Percentiles rank a stretch among this genome's conserved stretches.
These are phyloP conservation scores for Chenopodium quinoa DNA, from an alignment of 148 eudicot species.

Conservation along the genomic window DNA sequence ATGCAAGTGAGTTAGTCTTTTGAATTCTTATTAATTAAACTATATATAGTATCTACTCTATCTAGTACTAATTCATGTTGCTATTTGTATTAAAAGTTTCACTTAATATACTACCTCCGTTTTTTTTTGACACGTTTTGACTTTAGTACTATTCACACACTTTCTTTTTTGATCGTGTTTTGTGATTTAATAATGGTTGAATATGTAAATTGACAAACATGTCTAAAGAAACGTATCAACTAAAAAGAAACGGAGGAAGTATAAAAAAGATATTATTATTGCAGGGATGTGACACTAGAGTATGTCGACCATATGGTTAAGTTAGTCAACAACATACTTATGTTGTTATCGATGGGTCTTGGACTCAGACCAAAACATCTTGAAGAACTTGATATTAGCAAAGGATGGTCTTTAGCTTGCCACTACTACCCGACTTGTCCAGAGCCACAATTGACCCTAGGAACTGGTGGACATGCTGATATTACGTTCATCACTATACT, in stretches of 20 bases:
- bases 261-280: neutral
- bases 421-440: slow-evolving; percentile 45
- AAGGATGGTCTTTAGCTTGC: slow-evolving; percentile 21
- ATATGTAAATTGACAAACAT: too few species aligned
- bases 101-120: neutral
- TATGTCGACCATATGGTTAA: slow-evolving; percentile 29
- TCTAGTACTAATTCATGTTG: neutral
- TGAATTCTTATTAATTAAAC: too few species aligned
- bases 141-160: too few species aligned
- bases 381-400: slow-evolving; percentile 26
- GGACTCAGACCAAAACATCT: slow-evolving; percentile 30
- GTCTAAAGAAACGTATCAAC: too few species aligned
- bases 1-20: slow-evolving; percentile 8
- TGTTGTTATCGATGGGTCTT: slow-evolving; percentile 38
- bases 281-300: slow-evolving; percentile 29
- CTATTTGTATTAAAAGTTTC: neutral
- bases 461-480: slow-evolving; percentile 6
- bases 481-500: slow-evolving; percentile 19
- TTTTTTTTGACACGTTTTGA: too few species aligned
- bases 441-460: slow-evolving; percentile 20
- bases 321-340: slow-evolving; percentile 28
- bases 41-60: too few species aligned
- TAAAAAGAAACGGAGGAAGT: neutral
- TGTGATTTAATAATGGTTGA: too few species aligned
- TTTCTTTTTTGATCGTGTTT: too few species aligned